Conservation (phyloP, 768 basidiomycete genomes). For the Myochromella boudieri region DNA sequence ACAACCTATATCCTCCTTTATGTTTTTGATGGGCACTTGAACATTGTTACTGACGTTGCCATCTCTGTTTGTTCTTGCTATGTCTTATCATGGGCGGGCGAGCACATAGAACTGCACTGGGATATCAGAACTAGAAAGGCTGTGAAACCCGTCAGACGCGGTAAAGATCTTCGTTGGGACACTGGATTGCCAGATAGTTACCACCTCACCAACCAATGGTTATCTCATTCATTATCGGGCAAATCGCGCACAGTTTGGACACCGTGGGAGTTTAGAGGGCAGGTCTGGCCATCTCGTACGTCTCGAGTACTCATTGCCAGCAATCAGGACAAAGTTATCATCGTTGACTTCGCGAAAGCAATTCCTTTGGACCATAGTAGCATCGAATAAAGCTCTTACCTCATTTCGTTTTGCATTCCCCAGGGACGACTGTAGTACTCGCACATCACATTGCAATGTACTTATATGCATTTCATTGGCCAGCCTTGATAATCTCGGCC, state of each 20-base stretch:
- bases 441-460: no score
- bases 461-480: not conserved
- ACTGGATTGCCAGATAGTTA: constrained; percentile 1
- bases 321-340: constrained; percentile 11
- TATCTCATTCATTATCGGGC: not conserved
- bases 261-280: constrained; percentile 12
- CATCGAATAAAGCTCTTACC: no score
- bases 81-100: constrained; percentile 7
- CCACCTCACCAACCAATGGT: constrained; percentile 4
- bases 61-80: constrained; percentile 7
- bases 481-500: constrained; percentile 9
- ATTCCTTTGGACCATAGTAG: no score
- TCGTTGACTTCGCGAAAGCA: constrained; percentile 9
- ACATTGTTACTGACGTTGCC: constrained; percentile 4
- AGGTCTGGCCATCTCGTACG: constrained; percentile 9
- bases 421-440: no score
- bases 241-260: constrained; percentile 7
- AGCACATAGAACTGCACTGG: constrained; percentile 5
- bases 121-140: constrained; percentile 2
- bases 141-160: not conserved
- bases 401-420: no score
- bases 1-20: not conserved
- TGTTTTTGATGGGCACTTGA: constrained; percentile 1
- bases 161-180: not conserved
- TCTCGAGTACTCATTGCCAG: constrained; percentile 10